Base-by-base conservation (phyloP, 225 moss, liverwort and hornwort genomes). In the Climacium dendroides region DNA sequence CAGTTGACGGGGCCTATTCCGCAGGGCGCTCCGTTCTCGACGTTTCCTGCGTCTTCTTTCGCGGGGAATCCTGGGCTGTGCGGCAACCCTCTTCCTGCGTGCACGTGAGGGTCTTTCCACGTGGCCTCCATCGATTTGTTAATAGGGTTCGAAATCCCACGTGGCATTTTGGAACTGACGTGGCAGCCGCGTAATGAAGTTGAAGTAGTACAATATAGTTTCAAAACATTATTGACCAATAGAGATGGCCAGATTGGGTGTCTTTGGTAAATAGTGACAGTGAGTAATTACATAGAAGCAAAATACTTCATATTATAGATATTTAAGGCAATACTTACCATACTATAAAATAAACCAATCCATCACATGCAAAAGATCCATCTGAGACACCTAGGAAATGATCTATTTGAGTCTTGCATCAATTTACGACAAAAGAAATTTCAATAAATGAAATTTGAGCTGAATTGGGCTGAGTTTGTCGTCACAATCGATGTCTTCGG, bases 1-100 rank as follows among this genome's bases (percentile, higher is more conserved):
- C 10, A 20, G 71, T 41, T 91, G 66, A 83, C 78, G 2, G 89
- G 91, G 11, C 7, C 62, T 0, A 86, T 88, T 54, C 91, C 86
- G 13, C 86, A 89, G 29, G 88, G 87, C 28, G 32, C 61, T 8
- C 79, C 83, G 5, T 91, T 93, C 86, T 86, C 89, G 5, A 55
- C 89, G 29, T 84, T 88, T 22, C 85, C 85, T 5, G 77, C 89
- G 15, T 50, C 67, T 19, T 74, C 79, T 24, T 90, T 92, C 16
- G 24, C 14, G 11, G 84, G 84, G 2, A 90, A 90, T 63, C 28
- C 90, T 39, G 92, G 92, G 35, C 88, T 92, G 1, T 90, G 92
- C 50, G 88, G 84, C 50, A 83, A 80, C 7, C 92, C 92, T 54
- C 88, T 90, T 32, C 75, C 92, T 28, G 48, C 90, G 8, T 89